Evolutionary conservation across 129 eudicot species (phyloP), one percentile per base, ranked within the genome.

Genomic region (Flaveria sonorensis): DNA sequence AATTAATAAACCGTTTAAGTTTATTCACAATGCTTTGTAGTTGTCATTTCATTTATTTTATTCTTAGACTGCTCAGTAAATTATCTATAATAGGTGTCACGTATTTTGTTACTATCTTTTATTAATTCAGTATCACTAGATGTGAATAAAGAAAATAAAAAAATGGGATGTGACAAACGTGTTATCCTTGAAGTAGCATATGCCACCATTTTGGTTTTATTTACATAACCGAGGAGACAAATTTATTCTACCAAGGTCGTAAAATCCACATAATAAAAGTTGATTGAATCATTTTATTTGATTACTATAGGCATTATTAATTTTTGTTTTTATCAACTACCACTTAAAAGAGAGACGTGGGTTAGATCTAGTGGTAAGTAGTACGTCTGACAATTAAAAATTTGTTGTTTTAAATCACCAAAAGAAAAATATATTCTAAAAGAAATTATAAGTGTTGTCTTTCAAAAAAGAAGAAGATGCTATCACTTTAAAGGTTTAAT

Each of bases 141-240:
- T 56, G 1, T 56, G 4, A 56, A 56, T 21, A 19, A 20, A 7
- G 3, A 20, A 57, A 21, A 20, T 0, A 0, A 16, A 10, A 57
- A 57, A 57, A 57, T 8, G 64, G 18, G 16, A 57, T 8, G 15
- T 21, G 18, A 20, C 32, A 20, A 9, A 20, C 13, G 64, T 57
- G 32, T 10, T 23, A 57, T 21, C 64, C 32, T 20, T 57, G 14
- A 57, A 21, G 32, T 59, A 59, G 16, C 36, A 21, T 59, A 21
- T 59, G 65, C 65, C 13, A 57, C 16, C 64, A 57, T 57, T 57
- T 57, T 57, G 64, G 63, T 57, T 20, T 57, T 21, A 20, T 57
- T 57, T 57, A 57, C 23, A 8, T 57, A 18, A 57, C 32, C 36
- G 10, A 57, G 64, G 64, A 57, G 32, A 57, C 32, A 57, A 10